Evolutionary conservation across 495 filamentous ascomycete genomes (phyloP).

Genomic region (Articulospora tetracladia): DNA sequence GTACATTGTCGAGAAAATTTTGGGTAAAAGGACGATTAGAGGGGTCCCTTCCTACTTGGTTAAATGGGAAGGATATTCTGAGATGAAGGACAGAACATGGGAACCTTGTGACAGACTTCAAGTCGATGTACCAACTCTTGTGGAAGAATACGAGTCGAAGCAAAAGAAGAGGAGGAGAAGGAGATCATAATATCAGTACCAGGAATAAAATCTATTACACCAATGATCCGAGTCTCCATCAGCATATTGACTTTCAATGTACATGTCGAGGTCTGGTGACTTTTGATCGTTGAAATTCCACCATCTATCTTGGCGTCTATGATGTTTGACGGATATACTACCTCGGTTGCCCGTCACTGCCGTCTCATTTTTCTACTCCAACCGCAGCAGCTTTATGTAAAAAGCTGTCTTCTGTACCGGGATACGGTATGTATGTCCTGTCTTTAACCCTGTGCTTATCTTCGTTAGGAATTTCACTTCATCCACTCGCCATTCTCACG

Average conservation of each 20-base stretch:
- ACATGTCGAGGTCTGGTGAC: no score
- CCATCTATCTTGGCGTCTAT: no score
- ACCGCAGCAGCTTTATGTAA: no score
- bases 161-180: slow-evolving; percentile 7
- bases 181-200: background rate
- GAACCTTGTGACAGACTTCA: slow-evolving; percentile 9
- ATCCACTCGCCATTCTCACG: background rate
- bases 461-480: background rate
- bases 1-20: slow-evolving; percentile 3
- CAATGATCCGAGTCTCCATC: background rate
- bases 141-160: slow-evolving; percentile 13
- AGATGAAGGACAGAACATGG: slow-evolving; percentile 16
- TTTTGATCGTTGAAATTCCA: no score
- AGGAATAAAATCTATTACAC: background rate
- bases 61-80: slow-evolving; percentile 13
- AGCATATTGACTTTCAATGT: no score
- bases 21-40: background rate
- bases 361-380: no score
- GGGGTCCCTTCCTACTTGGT: slow-evolving; percentile 9
- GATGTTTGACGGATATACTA: no score
- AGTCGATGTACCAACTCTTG: slow-evolving; percentile 8
- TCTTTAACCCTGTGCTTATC: no score
- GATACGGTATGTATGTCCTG: no score
- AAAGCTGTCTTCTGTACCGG: no score
- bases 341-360: no score